A percentile compares a stretch with the other conserved stretches of the same genome.
phyloP scores from a whole-genome alignment of 257 asterid species.

The Solanum infundibuliforme region DNA sequence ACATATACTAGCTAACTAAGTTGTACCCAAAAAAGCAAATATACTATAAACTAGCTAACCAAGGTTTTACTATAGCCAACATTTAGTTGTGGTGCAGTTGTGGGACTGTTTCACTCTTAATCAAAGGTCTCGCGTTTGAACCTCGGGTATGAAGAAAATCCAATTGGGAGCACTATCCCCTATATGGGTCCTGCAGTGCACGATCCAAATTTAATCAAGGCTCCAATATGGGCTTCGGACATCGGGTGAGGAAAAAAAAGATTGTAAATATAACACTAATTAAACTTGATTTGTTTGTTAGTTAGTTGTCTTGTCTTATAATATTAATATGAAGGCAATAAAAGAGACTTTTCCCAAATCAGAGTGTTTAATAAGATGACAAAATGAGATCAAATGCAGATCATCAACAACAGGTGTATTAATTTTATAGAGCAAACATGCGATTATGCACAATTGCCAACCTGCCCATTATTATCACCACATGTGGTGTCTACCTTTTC shows the following conservation, averaged over 20 bases:
- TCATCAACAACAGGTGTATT: not conserved
- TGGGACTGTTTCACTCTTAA: too few species aligned
- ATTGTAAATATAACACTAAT: not conserved
- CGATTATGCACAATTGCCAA: not conserved
- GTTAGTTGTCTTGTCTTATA: not conserved
- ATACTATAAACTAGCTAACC: not conserved
- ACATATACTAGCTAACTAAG: not conserved
- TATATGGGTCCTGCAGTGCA: too few species aligned
- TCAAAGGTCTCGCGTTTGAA: too few species aligned
- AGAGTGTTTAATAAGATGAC: not conserved
- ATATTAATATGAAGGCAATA: not conserved
- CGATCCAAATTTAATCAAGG: too few species aligned
- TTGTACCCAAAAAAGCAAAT: not conserved
- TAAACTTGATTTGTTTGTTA: not conserved
- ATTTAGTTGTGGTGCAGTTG: too few species aligned
- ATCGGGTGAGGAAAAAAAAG: not conserved
- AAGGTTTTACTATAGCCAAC: not conserved
- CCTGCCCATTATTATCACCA: not conserved
- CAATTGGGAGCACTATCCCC: fast-evolving
- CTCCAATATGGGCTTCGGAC: too few species aligned
- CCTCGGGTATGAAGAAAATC: too few species aligned
- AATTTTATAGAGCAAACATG: not conserved
- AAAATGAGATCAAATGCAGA: not conserved
- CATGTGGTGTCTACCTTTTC: not conserved
- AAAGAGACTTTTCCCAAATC: not conserved